Percentiles rank a stretch among this genome's conserved stretches.
Conservation (phyloP, 2,329 filamentous ascomycete species). For the Penicillium sp. region DNA sequence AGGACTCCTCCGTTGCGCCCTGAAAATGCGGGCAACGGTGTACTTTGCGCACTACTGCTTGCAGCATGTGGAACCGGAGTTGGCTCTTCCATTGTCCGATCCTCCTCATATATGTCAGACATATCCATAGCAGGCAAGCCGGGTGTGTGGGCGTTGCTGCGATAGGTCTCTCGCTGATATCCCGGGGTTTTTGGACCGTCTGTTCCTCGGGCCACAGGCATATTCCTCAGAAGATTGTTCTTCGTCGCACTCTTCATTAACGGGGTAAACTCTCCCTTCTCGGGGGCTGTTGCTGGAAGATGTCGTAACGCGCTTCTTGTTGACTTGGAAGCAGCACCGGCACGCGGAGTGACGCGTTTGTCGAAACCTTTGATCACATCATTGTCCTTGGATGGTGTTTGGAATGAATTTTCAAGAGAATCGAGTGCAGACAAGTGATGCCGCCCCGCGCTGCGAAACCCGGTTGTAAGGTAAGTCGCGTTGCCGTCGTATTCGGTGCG, state of each 20-base stretch:
- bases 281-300: constrained; percentile 57
- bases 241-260: constrained; percentile 77
- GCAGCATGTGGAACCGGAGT: constrained; percentile 74
- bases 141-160: constrained; percentile 69
- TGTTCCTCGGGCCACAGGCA: constrained; percentile 59
- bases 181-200: constrained; percentile 67
- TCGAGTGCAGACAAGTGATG: constrained; percentile 58
- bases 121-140: constrained; percentile 71
- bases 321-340: constrained; percentile 54
- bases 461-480: constrained; percentile 72
- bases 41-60: constrained; percentile 78
- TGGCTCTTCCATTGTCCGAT: constrained; percentile 63
- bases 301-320: constrained; percentile 61
- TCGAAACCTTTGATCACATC: constrained; percentile 74
- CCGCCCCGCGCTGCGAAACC: constrained; percentile 54
- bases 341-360: constrained; percentile 70
- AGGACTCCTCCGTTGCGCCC: constrained; percentile 65
- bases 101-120: constrained; percentile 63
- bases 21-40: constrained; percentile 70
- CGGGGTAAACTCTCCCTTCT: constrained; percentile 82
- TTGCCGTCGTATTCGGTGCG: constrained; percentile 76
- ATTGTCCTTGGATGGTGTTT: constrained; percentile 72
- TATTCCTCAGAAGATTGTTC: constrained; percentile 57
- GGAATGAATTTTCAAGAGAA: constrained; percentile 84
- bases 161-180: constrained; percentile 59